Percentiles rank a stretch among this genome's conserved stretches.
Evolutionary conservation across 2,329 filamentous ascomycete species (phyloP).

Genomic region (Capronia americana): DNA sequence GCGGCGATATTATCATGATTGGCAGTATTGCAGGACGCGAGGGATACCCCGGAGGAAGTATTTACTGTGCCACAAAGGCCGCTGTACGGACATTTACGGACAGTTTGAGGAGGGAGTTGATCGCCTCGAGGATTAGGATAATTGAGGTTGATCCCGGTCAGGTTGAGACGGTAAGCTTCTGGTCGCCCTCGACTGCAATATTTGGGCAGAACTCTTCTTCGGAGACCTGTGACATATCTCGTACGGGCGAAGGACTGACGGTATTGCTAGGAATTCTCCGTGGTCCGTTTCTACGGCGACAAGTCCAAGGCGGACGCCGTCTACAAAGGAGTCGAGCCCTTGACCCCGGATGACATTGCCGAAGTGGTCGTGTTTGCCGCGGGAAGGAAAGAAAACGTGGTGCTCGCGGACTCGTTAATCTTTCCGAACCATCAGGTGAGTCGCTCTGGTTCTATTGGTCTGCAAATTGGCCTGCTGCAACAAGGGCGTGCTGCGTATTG

Average conservation of each 20-base stretch:
- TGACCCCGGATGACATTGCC: conserved; percentile 89
- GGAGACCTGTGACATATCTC: neutral
- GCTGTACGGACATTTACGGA: conserved; percentile 87
- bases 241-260: neutral
- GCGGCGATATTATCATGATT: conserved; percentile 94
- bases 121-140: conserved; percentile 78
- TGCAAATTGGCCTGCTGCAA: neutral
- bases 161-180: conserved; percentile 71
- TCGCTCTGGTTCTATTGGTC: neutral
- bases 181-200: neutral
- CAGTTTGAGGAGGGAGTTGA: conserved; percentile 79
- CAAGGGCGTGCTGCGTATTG: neutral
- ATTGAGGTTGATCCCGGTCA: conserved; percentile 92
- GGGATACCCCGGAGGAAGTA: conserved; percentile 81
- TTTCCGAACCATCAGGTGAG: conserved; percentile 81
- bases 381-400: conserved; percentile 84
- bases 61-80: conserved; percentile 93
- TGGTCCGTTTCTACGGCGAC: conserved; percentile 87
- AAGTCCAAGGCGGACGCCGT: conserved; percentile 88
- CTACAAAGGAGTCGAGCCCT: conserved; percentile 73
- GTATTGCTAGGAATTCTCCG: conserved; percentile 71
- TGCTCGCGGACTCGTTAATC: conserved; percentile 83
- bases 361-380: conserved; percentile 88
- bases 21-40: conserved; percentile 91
- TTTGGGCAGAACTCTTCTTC: neutral